phyloP scores from a whole-genome alignment of 2,329 filamentous ascomycete species.

The Ophiocordyceps camponoti-saundersi region DNA sequence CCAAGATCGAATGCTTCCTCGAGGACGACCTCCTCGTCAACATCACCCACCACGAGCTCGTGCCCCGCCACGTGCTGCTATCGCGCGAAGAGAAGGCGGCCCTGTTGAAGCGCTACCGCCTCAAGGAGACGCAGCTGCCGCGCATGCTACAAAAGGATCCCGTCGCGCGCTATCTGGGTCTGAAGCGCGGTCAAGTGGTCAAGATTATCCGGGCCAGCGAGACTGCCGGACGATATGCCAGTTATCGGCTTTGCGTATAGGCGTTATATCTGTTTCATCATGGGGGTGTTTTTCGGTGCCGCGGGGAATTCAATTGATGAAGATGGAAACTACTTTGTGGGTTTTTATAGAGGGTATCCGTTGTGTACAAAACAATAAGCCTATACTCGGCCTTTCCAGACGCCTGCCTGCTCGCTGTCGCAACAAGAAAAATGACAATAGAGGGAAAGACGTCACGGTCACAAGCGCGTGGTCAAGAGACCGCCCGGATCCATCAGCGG shows the following conservation, averaged over 20 bases:
- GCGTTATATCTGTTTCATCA: background rate
- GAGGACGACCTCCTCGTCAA: conserved; percentile 95
- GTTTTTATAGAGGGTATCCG: background rate
- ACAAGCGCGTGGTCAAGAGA: conserved; percentile 10
- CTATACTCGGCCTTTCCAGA: background rate
- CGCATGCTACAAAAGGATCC: conserved; percentile 84
- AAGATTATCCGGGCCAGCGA: conserved; percentile 96
- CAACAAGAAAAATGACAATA: background rate
- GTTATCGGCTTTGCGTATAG: conserved; percentile 60
- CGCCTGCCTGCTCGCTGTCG: background rate
- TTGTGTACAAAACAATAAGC: background rate
- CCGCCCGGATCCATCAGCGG: conserved; percentile 22
- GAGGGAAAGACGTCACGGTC: background rate
- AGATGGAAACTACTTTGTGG: too few relatives aligned
- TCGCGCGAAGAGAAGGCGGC: conserved; percentile 79
- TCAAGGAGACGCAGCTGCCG: conserved; percentile 96
- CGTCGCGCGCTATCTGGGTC: conserved; percentile 77
- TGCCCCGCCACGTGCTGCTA: conserved; percentile 82
- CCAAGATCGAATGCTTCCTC: conserved; percentile 83
- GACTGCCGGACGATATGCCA: conserved; percentile 90
- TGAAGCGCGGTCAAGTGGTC: conserved; percentile 85
- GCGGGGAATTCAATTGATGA: too few relatives aligned
- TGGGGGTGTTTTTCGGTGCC: too few relatives aligned
- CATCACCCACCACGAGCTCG: conserved; percentile 93
- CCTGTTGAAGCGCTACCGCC: conserved; percentile 71